Evolutionary conservation across 1,284 basidiomycete species (phyloP), one percentile per base, ranked within the genome.

Genomic region (Xanthoconium separans): DNA sequence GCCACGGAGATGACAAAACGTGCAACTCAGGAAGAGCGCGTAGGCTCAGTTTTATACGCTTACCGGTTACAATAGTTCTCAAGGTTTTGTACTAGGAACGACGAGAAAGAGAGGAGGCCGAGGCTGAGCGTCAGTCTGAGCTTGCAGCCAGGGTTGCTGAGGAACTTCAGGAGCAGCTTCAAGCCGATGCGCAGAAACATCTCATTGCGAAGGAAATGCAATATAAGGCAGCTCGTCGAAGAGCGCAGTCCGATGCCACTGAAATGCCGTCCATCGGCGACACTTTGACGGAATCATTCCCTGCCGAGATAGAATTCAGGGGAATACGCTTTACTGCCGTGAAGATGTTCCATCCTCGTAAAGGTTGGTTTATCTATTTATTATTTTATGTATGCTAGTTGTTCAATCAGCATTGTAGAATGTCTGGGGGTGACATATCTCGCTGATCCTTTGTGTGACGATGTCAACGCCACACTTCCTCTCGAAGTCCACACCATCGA

Each of bases 1-100:
- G 89, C 89, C 6, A 74, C 81, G 4, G 79, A 91, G 66, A 91
- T 90, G 89, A 84, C 74, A 44, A 80, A 77, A 58, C 79, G 89
- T 24, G 85, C 86, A 0, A 71, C 75, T 53, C 84, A 88, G 50
- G 82, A 85, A 64, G 84, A 87, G 59, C 74, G 75, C 57, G 86
- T 84, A 51, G 50, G 76, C 65, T 40, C 40, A 27, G 27, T 11
- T 6, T 46, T 34, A 36, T 12, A 22, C 8, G 9, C 5, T 9
- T 29, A 5, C 37, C 18, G 11, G 44, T 43, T 2, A 13, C 50
- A 42, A 16, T 43, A 2, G 12, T 31, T 42, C 16, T 55, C 4
- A 70, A 10, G 3, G 31, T 44, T 20, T 46, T 30, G 18, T 40
- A 34, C 37, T 48, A 66, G 54, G 62, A 65, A 46, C 58, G 62